Evolutionary conservation across 1,139 yeast species (phyloP), one percentile per base, ranked within the genome.

Genomic region (Protomyces macrosporus): DNA sequence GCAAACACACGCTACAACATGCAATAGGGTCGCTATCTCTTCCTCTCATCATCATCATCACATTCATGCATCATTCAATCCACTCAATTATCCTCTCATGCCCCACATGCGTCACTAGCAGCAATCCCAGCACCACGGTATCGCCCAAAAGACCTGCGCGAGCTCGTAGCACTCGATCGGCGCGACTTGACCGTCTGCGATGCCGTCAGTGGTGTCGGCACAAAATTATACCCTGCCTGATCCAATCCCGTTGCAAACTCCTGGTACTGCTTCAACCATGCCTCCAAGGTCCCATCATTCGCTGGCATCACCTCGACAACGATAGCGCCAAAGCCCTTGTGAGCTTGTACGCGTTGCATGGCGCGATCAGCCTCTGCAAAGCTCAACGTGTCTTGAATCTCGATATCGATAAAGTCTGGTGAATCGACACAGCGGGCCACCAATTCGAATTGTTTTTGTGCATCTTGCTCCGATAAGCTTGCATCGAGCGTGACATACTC

Each of bases 371-470:
- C 34, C 23, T 58, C 62, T 23, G 39, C 62, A 10, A 58, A 14
- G 30, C 14, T 35, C 37, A 51, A 51, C n/a, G 39, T 52, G 23
- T 58, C 62, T 42, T 51, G 56, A 12, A 58, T 40, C 35, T 52
- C 62, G 30, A 58, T 52, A 10, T 55, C 48, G 33, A 52, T 34
- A 35, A 58, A 58, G 34, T 58, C 62, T 37, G 55, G 56, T n/a
- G 53, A 55, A 9, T 33, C 36, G 36, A 58, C 32, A 10, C 40
- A 12, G 12, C 53, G 53, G 42, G 30, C 32, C 16, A 58, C 52
- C 30, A 58, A 10, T 34, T 40, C 62, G 9, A 58, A 42, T 35
- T 40, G 52, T 23, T 52, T 37, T 16, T 52, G 34, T 4, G 55
- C 62, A 16, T 58, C 53, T 16, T 51, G 56, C 42, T 48, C 35